These are phyloP conservation scores for Aulographum hederae DNA, from an alignment of 2,329 filamentous ascomycete genomes.

Conservation along the genomic window DNA sequence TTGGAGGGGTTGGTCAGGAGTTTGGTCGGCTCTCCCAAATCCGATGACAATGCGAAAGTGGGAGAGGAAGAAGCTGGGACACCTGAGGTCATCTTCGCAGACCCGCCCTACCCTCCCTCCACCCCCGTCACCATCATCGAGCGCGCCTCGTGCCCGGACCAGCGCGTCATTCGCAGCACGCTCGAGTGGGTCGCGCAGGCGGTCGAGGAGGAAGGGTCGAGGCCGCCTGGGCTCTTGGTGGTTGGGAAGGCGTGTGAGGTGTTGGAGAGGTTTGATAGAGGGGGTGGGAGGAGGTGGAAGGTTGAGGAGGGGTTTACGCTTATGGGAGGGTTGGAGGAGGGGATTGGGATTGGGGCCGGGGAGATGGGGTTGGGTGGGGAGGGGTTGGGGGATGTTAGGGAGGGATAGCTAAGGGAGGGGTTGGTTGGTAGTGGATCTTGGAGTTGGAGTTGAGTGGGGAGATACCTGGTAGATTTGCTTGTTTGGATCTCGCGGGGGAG, in stretches of 20 bases:
- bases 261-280: conserved; percentile 30
- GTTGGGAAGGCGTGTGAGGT: conserved; percentile 73
- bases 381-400: no score
- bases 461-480: no score
- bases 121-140: conserved; percentile 90
- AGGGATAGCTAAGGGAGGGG: no score
- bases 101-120: conserved; percentile 42
- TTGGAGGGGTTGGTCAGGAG: conserved; percentile 56
- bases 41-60: not conserved
- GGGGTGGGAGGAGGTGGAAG: conserved; percentile 47
- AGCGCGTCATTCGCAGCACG: conserved; percentile 79
- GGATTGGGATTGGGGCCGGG: no score
- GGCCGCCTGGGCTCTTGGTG: conserved; percentile 76
- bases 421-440: no score
- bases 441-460: no score
- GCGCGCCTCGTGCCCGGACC: conserved; percentile 82
- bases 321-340: no score
- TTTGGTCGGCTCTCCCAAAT: conserved; percentile 28
- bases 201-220: conserved; percentile 72
- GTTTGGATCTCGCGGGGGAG: no score
- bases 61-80: conserved; percentile 11
- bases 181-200: conserved; percentile 62
- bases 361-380: no score
- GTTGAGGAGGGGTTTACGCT: conserved; percentile 87
- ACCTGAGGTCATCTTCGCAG: not conserved